These are phyloP conservation scores for Grosmannia penicillata DNA, from an alignment of 2,329 filamentous ascomycete genomes.

Conservation along the genomic window DNA sequence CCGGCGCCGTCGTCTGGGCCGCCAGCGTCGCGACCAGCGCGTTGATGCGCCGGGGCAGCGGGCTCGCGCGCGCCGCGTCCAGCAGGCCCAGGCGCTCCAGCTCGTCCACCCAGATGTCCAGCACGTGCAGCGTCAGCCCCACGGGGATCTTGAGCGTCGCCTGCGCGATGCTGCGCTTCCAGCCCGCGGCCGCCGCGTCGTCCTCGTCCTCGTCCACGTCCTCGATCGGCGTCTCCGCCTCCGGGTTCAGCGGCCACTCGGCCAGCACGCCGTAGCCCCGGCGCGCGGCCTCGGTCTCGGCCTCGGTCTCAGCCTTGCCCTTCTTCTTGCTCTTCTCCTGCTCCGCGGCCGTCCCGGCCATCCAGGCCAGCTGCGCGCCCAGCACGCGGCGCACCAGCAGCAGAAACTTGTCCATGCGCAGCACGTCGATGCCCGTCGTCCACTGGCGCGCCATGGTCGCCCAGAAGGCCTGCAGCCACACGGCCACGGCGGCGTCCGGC, in stretches of 20 bases:
- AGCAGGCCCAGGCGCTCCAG: slow-evolving; percentile 21
- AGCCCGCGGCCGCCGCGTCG: slow-evolving; percentile 22
- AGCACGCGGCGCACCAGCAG: slow-evolving; percentile 69
- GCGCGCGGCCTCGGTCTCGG: slow-evolving; percentile 8
- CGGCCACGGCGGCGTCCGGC: slow-evolving; percentile 32
- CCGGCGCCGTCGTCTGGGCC: slow-evolving; percentile 48
- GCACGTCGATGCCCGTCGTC: slow-evolving; percentile 53
- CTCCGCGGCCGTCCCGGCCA: slow-evolving; percentile 14
- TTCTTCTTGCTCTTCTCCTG: background rate
- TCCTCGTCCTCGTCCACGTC: slow-evolving; percentile 25
- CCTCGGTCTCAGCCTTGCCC: background rate
- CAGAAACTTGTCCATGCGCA: slow-evolving; percentile 86
- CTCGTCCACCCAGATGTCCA: slow-evolving; percentile 74
- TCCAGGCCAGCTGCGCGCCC: slow-evolving; percentile 48
- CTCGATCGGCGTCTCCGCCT: slow-evolving; percentile 16
- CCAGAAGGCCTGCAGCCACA: slow-evolving; percentile 54
- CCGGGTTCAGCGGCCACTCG: slow-evolving; percentile 23
- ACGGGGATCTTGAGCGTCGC: slow-evolving; percentile 46
- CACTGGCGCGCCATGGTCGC: slow-evolving; percentile 55
- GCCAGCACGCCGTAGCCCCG: slow-evolving; percentile 21
- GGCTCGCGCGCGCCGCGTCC: slow-evolving; percentile 9
- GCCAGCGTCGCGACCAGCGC: slow-evolving; percentile 40
- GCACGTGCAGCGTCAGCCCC: slow-evolving; percentile 69
- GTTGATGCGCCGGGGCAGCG: slow-evolving; percentile 38
- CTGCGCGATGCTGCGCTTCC: slow-evolving; percentile 9